phyloP scores from a whole-genome alignment of 768 basidiomycete species.

The Phaeotremella fagi region DNA sequence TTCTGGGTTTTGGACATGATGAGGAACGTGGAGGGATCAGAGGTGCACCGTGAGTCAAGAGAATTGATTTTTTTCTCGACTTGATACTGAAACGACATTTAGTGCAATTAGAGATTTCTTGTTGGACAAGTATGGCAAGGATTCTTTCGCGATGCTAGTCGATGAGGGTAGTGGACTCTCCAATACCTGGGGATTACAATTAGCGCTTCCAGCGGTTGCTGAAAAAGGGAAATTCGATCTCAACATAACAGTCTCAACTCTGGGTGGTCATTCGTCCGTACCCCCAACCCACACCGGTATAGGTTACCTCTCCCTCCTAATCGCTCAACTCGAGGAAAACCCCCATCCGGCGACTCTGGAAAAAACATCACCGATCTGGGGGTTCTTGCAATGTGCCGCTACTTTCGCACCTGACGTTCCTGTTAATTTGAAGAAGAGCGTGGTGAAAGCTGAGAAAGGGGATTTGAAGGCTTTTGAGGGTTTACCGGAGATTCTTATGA shows the following conservation, averaged over 20 bases:
- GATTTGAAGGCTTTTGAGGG: conserved; percentile 13
- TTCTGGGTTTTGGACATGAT: conserved; percentile 38
- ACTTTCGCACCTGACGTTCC: conserved; percentile 59
- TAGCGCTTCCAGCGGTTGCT: conserved; percentile 43
- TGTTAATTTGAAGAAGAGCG: conserved; percentile 51
- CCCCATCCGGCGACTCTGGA: conserved; percentile 51
- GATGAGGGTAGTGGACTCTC: conserved; percentile 72
- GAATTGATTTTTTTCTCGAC: too few species aligned
- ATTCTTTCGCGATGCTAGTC: conserved; percentile 69
- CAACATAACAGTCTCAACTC: conserved; percentile 34
- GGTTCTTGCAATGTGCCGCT: conserved; percentile 59
- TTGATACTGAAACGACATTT: too few species aligned
- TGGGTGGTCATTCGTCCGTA: conserved; percentile 79
- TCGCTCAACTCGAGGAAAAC: conserved; percentile 64
- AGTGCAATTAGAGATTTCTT: conserved; percentile 52
- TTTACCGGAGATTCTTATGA: conserved; percentile 9
- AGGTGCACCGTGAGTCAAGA: too few species aligned
- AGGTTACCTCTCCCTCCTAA: conserved; percentile 66
- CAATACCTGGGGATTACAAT: conserved; percentile 23
- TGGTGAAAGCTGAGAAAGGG: conserved; percentile 1
- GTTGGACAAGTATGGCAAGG: conserved; percentile 60
- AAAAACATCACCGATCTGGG: conserved; percentile 29
- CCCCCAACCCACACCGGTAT: conserved; percentile 76
- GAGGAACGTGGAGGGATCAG: conserved; percentile 19
- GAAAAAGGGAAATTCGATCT: conserved; percentile 44